phyloP scores from a whole-genome alignment of 306 rosid genomes.

The Quillaja saponaria region DNA sequence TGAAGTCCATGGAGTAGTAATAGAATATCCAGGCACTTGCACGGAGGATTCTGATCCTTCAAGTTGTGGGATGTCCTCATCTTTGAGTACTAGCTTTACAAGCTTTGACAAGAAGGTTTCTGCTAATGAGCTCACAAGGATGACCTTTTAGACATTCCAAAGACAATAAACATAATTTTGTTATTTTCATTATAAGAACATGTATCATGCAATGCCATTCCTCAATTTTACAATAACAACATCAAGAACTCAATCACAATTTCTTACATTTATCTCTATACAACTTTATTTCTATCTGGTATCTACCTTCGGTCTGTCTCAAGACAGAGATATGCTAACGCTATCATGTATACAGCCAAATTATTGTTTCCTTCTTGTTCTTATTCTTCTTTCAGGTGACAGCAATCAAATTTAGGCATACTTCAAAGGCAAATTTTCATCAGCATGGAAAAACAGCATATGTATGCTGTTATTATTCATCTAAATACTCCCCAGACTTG shows the following conservation, averaged over 20 bases:
- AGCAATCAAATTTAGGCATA: constrained; percentile 9
- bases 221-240: constrained; percentile 5
- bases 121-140: background rate
- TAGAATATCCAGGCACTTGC: constrained; percentile 4
- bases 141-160: constrained; percentile 3
- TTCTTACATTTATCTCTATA: background rate
- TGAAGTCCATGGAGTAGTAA: constrained; percentile 15
- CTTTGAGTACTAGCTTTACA: constrained; percentile 23
- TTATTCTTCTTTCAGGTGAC: constrained; percentile 1
- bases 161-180: background rate
- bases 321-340: background rate
- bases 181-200: background rate
- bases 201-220: constrained; percentile 1
- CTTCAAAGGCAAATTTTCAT: background rate
- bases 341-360: background rate
- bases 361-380: too few species aligned
- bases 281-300: background rate
- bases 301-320: background rate
- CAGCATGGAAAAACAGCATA: background rate
- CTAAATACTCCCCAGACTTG: background rate
- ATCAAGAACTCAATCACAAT: constrained; percentile 1
- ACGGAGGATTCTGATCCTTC: constrained; percentile 16
- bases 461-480: background rate
- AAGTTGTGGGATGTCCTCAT: constrained; percentile 12
- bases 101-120: constrained; percentile 24